These are phyloP conservation scores for Melanogaster broomeanus DNA, from an alignment of 768 basidiomycete species.

Conservation along the genomic window DNA sequence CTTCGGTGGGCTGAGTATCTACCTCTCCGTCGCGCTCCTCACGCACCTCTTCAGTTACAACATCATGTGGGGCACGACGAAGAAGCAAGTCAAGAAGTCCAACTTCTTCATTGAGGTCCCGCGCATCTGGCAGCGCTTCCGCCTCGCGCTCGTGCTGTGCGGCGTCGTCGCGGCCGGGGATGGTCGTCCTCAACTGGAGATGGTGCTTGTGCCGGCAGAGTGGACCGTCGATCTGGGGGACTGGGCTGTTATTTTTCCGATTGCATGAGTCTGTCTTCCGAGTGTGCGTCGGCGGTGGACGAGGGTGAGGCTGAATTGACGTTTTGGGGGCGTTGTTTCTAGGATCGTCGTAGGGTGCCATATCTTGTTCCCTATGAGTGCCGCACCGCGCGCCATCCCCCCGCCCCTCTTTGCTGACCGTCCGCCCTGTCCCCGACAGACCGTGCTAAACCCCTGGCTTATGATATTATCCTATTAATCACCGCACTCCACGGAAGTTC, in stretches of 20 bases:
- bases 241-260: slow-evolving; percentile 77
- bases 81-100: slow-evolving; percentile 85
- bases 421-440: slow-evolving; percentile 35
- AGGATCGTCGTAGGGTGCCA: slow-evolving; percentile 62
- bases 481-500: too few relatives aligned
- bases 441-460: slow-evolving; percentile 84
- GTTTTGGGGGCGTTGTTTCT: too few relatives aligned
- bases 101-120: slow-evolving; percentile 93
- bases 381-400: slow-evolving; percentile 7
- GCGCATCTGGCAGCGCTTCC: slow-evolving; percentile 77
- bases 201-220: slow-evolving; percentile 55
- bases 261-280: slow-evolving; percentile 60
- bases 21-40: slow-evolving; percentile 51
- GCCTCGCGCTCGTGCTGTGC: slow-evolving; percentile 58
- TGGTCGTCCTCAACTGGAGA: slow-evolving; percentile 61
- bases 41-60: slow-evolving; percentile 62
- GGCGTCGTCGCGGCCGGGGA: slow-evolving; percentile 48
- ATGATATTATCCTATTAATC: slow-evolving; percentile 73
- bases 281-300: too few relatives aligned
- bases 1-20: slow-evolving; percentile 57
- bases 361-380: slow-evolving; percentile 73
- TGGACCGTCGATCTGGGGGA: slow-evolving; percentile 62
- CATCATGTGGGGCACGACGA: slow-evolving; percentile 59
- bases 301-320: too few relatives aligned
- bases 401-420: slow-evolving; percentile 27